phyloP scores from a whole-genome alignment of 805 yeast genomes.

The Scheffersomyces coipomensis region DNA sequence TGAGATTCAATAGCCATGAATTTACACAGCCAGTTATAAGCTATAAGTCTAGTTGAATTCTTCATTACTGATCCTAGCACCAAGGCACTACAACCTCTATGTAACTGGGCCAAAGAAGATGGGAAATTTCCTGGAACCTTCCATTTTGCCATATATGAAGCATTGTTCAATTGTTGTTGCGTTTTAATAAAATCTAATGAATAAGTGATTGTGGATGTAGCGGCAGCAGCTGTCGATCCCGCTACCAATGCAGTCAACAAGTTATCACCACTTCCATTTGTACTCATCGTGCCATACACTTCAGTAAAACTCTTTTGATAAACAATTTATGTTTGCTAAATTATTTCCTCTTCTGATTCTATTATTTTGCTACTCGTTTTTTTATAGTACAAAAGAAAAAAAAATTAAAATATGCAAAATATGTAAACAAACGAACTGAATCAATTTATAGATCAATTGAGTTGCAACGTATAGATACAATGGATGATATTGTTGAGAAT shows the following conservation, averaged over 20 bases:
- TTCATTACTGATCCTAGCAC: conserved; percentile 74
- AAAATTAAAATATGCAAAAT: background rate
- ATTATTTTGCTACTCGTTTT: background rate
- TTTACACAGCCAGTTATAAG: conserved; percentile 72
- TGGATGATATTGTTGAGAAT: background rate
- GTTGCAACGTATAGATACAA: background rate
- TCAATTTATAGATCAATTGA: background rate
- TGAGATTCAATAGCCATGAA: conserved; percentile 53
- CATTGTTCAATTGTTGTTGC: conserved; percentile 52
- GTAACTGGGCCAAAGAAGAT: conserved; percentile 30
- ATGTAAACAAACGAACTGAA: background rate
- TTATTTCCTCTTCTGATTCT: background rate
- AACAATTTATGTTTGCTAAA: background rate
- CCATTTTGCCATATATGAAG: conserved; percentile 29
- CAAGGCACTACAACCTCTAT: conserved; percentile 70
- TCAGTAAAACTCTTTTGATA: background rate
- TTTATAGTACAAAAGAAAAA: background rate
- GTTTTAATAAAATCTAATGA: conserved; percentile 75
- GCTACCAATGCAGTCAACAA: conserved; percentile 58
- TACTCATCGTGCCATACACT: conserved; percentile 1
- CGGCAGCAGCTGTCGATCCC: conserved; percentile 62
- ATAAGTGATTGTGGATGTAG: conserved; percentile 61
- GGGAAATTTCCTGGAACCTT: conserved; percentile 33
- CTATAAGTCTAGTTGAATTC: conserved; percentile 68
- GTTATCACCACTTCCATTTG: conserved; percentile 20